Evolutionary conservation across 495 filamentous ascomycete genomes (phyloP).

Genomic region (Talaromyces nanjingensis): DNA sequence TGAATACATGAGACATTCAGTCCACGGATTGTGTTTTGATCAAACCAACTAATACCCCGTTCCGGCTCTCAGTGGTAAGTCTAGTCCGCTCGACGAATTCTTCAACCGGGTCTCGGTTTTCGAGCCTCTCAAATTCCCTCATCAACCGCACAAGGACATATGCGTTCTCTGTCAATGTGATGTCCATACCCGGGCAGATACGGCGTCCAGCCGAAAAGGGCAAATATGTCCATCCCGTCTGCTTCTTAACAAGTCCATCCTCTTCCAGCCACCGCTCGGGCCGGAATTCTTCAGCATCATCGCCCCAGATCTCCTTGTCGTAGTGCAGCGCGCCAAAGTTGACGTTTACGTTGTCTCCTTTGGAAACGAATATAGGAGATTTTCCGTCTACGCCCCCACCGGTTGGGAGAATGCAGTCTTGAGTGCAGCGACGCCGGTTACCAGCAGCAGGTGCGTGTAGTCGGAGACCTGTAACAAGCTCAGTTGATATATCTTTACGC

Average conservation of each 20-base stretch:
- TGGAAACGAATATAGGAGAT: slow-evolving; percentile 30
- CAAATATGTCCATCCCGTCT: slow-evolving; percentile 28
- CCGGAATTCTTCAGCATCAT: slow-evolving; percentile 43
- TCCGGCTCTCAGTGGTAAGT: no score
- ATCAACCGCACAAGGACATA: slow-evolving; percentile 7
- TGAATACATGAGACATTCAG: no score
- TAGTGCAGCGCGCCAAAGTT: slow-evolving; percentile 45
- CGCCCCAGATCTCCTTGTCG: slow-evolving; percentile 40
- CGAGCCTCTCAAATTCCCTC: slow-evolving; percentile 3
- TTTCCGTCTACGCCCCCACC: slow-evolving; percentile 35
- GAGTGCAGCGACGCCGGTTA: slow-evolving; percentile 37
- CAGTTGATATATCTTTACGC: no score
- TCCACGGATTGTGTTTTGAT: no score
- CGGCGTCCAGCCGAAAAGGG: slow-evolving; percentile 59
- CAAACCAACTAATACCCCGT: no score
- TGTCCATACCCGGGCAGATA: slow-evolving; percentile 33
- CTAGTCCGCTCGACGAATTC: neutral
- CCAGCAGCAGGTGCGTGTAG: slow-evolving; percentile 43
- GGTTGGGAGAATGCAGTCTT: slow-evolving; percentile 36
- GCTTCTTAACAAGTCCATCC: neutral
- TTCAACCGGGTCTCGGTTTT: slow-evolving; percentile 1
- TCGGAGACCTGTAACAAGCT: slow-evolving; percentile 42
- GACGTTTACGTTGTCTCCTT: slow-evolving; percentile 35
- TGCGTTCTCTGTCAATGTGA: slow-evolving; percentile 6
- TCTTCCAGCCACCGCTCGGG: slow-evolving; percentile 51